phyloP scores from a whole-genome alignment of 305 asterid genomes.

The Plantago coronopus region DNA sequence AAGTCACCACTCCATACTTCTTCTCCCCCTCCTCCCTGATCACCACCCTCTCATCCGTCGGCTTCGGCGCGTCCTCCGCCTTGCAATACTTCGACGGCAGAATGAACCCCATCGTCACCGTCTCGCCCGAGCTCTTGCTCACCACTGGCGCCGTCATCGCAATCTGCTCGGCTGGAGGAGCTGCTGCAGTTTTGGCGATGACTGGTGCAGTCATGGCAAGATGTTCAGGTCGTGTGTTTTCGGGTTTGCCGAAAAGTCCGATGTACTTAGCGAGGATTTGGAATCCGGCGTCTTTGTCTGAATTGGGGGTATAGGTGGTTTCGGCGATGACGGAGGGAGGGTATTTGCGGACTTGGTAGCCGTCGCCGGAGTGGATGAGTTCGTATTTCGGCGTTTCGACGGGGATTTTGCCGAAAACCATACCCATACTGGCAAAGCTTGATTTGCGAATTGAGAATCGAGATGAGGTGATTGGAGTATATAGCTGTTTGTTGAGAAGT shows the following conservation, averaged over 20 bases:
- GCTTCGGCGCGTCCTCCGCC: constrained; percentile 78
- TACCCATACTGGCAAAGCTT: constrained; percentile 41
- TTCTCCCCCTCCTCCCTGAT: constrained; percentile 68
- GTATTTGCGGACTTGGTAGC: constrained; percentile 71
- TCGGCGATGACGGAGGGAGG: constrained; percentile 65
- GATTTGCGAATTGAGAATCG: neutral
- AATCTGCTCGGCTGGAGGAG: constrained; percentile 42
- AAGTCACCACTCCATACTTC: constrained; percentile 74
- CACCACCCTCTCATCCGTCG: constrained; percentile 77
- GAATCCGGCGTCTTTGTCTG: constrained; percentile 76
- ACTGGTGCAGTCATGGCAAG: constrained; percentile 81
- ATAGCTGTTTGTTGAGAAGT: no score
- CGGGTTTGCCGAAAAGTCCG: constrained; percentile 70
- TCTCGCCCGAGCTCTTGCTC: constrained; percentile 36
- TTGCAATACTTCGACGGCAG: constrained; percentile 55
- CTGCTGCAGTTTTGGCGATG: constrained; percentile 51
- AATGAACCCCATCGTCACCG: constrained; percentile 74
- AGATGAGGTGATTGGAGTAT: no score
- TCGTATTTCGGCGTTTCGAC: constrained; percentile 76
- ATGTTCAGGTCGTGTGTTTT: constrained; percentile 59
- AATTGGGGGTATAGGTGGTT: constrained; percentile 66
- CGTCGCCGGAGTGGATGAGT: constrained; percentile 33
- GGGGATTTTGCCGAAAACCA: constrained; percentile 58
- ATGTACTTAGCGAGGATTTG: constrained; percentile 61
- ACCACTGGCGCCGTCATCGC: constrained; percentile 82